These are phyloP conservation scores for Cardamine chenopodiifolia DNA, from an alignment of 345 rosid species.

Conservation along the genomic window DNA sequence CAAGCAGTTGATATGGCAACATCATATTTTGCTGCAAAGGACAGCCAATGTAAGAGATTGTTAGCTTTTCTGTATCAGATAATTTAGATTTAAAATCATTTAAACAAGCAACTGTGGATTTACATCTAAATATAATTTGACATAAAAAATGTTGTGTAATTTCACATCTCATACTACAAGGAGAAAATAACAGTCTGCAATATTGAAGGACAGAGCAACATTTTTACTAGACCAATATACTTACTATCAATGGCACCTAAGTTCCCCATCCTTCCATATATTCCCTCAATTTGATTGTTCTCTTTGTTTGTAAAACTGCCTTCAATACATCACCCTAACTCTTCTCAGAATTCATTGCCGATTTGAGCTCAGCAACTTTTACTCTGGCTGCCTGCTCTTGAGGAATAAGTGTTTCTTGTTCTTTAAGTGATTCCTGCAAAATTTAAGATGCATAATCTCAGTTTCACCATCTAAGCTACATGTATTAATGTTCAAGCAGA, in stretches of 20 bases:
- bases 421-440: conserved; percentile 75
- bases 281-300: conserved; percentile 80
- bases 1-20: conserved; percentile 97
- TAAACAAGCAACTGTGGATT: not conserved
- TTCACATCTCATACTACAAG: conserved; percentile 4
- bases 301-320: conserved; percentile 86
- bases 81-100: not conserved
- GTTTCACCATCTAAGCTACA: conserved; percentile 21
- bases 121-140: conserved; percentile 1
- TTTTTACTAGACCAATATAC: conserved; percentile 27
- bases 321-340: conserved; percentile 92
- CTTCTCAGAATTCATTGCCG: conserved; percentile 79
- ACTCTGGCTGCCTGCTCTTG: conserved; percentile 91
- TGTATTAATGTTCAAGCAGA: conserved; percentile 25
- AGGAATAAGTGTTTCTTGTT: conserved; percentile 80
- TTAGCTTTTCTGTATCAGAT: not conserved
- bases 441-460: conserved; percentile 26
- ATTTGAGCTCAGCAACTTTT: conserved; percentile 83
- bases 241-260: conserved; percentile 97
- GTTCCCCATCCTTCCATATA: conserved; percentile 97
- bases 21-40: conserved; percentile 85
- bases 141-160: not conserved
- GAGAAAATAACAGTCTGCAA: conserved; percentile 13
- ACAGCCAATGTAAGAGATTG: conserved; percentile 19
- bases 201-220: not conserved